Base-by-base conservation (phyloP, 495 filamentous ascomycete genomes). In the Daldinia grandis region DNA sequence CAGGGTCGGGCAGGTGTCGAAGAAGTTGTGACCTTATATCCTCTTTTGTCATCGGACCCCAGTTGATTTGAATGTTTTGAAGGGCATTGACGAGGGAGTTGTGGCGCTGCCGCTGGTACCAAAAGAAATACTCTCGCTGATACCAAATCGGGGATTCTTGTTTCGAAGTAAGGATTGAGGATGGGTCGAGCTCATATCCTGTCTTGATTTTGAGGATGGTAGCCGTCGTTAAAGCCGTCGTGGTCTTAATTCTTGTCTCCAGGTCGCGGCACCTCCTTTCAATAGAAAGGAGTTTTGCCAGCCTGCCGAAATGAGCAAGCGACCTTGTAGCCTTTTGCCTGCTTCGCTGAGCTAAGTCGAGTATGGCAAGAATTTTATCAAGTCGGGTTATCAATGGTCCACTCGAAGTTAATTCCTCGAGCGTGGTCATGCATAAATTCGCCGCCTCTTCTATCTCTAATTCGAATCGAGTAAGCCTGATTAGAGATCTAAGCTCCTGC, bases 71-170 rank as follows among this genome's bases (percentile, higher is more conserved):
- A 30, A 74, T 67, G 7, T 5, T 37, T 30, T 44, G 58, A 12
- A 74, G 66, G n/a, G 71, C 71, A 44, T 71, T 59, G n/a, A 54
- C 25, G 24, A 74, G 53, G 33, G 57, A 59, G n/a, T 66, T 51
- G 15, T 65, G 31, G 10, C 55, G 62, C 5, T 19, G 14, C 49
- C 35, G 47, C 38, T 70, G 50, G 15, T 53, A 30, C 49, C 19
- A 47, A 24, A 47, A 21, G 19, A 47, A 47, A 47, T 47, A 24
- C 42, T 47, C 42, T 21, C 42, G 42, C 21, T 24, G 42, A 5
- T 47, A 44, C 15, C 10, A 30, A 10, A 21, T 21, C 27, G 17
- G 15, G 17, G 47, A 54, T 40, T 30, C 28, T 15, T 47, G 42
- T 10, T 55, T 61, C n/a, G 42, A 56, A 10, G 6, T n/a, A 31